Evolutionary conservation across 768 basidiomycete genomes (phyloP).

Genomic region (Trametes elegans): DNA sequence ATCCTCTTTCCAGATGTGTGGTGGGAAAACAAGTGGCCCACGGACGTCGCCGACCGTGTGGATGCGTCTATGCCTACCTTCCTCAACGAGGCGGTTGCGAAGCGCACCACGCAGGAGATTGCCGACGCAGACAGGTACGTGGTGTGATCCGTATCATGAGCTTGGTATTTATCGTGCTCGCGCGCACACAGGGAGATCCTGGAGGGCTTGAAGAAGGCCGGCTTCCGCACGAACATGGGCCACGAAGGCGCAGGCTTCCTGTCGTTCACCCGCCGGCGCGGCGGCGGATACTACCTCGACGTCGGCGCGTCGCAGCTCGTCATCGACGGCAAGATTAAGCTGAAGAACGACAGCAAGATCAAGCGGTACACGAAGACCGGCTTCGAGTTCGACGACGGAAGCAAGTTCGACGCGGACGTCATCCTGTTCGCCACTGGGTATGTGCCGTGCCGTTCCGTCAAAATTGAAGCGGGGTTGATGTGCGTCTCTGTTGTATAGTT

Average conservation of each 20-base stretch:
- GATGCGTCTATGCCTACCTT: slow-evolving; percentile 46
- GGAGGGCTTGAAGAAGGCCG: slow-evolving; percentile 52
- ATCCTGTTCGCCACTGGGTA: slow-evolving; percentile 51
- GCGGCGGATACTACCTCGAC: slow-evolving; percentile 68
- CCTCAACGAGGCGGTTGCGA: slow-evolving; percentile 29
- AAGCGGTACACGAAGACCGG: slow-evolving; percentile 39
- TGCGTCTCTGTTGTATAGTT: no score
- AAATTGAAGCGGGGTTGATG: no score
- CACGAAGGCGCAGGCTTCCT: slow-evolving; percentile 50
- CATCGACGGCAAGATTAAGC: slow-evolving; percentile 65
- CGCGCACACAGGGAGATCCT: slow-evolving; percentile 40
- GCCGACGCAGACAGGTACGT: slow-evolving; percentile 30
- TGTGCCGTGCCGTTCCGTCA: no score
- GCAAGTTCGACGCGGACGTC: slow-evolving; percentile 46
- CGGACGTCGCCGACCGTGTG: slow-evolving; percentile 55
- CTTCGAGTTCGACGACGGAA: slow-evolving; percentile 42
- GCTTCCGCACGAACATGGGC: slow-evolving; percentile 56
- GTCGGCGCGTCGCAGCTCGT: slow-evolving; percentile 60
- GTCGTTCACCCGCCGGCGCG: slow-evolving; percentile 44
- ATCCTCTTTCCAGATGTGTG: slow-evolving; percentile 30
- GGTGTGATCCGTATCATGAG: background rate
- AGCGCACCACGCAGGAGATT: slow-evolving; percentile 33
- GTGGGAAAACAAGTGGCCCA: slow-evolving; percentile 45
- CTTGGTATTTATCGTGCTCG: background rate
- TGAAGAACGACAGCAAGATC: slow-evolving; percentile 52